Evolutionary conservation across 2,329 filamentous ascomycete genomes (phyloP), one percentile per base, ranked within the genome.

Genomic region (Fusarium cyanostomum): DNA sequence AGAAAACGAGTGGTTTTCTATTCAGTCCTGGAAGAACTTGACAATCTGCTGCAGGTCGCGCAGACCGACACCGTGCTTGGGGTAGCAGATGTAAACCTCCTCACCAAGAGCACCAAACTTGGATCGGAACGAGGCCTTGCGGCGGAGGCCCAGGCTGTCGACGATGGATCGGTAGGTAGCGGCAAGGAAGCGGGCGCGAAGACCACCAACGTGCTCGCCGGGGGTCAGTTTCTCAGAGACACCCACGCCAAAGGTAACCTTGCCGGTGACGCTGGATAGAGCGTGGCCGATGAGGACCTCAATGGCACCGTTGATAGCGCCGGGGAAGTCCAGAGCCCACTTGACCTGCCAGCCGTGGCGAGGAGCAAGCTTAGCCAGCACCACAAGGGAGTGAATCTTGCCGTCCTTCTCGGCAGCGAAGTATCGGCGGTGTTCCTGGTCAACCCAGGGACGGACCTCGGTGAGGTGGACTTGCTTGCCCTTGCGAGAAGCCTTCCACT

Each of bases 261-360:
- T 77, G 31, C 81, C 80, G 1, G 80, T 78, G 46, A 86, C 75
- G 35, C 73, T 72, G 7, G 76, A 71, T 59, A 96, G 83, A 1
- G 90, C 86, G 72, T 89, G 85, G 33, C 90, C 87, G 69, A 96
- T 90, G 35, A 95, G 85, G 35, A 89, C 85, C 79, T 97, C 94
- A 63, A 97, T 97, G 30, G 91, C 89, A 42, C 94, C 94, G 39
- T 87, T 92, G n/a, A 94, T 91, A 1, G 93, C 86, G 24, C 86
- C 87, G 0, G 93, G 94, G 82, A 97, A 97, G 77, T 97, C 92
- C 52, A 97, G 87, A n/a, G 91, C 91, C 82, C 95, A 97, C 81
- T 97, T 97, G 74, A 97, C 89, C 80, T 97, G 94, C 87, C 92
- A 96, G 52, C 94, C 94, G 74, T 96, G 87, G 31, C 86, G 82